Evolutionary conservation across 75 land plant genomes (phyloP), one percentile per base, ranked within the genome.

Genomic region (Pinus taeda): DNA sequence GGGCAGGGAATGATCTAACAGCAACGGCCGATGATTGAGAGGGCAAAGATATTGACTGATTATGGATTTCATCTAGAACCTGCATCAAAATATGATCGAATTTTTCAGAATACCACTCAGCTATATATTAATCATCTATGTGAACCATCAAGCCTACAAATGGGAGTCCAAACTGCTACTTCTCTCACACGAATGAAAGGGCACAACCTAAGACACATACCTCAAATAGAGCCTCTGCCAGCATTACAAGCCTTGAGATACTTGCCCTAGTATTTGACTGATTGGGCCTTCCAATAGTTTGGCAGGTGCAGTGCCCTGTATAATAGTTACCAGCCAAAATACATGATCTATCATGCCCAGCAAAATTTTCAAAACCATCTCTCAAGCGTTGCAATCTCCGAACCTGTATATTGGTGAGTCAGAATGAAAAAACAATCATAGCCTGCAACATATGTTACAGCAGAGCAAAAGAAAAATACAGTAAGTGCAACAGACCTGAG

Each of bases 51-150:
- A 91, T 94, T 73, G 98, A 90, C 85, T 93, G 98, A 83, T 91
- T 91, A 82, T 95, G 98, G 62, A 95, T 95, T 90, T 95, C 98
- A 88, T 95, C 98, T 76, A 95, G 84, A 71, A 95, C 98, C 98
- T 95, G 81, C 65, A 57, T 77, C 77, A 79, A n/a, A 73, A 62
- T 66, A 30, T 22, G 42, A 37, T 42, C n/a, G 22, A 39, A 39
- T n/a, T 18, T 20, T 69, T 69, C 72, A 69, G 53, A 9, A 21
- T 18, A 42, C 55, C 12, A 39, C 4, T 69, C 21, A 3, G 72
- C 24, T 45, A 6, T 69, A 42, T 42, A 37, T 69, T 45, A 69
- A 39, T 69, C 39, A 69, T 3, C 3, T 29, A 66, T 66, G 37
- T 69, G 20, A 69, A 69, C 21, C 15, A 0, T 42, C 42, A 39